These are phyloP conservation scores for Luvunga scandens DNA, from an alignment of 345 rosid species.

Conservation along the genomic window DNA sequence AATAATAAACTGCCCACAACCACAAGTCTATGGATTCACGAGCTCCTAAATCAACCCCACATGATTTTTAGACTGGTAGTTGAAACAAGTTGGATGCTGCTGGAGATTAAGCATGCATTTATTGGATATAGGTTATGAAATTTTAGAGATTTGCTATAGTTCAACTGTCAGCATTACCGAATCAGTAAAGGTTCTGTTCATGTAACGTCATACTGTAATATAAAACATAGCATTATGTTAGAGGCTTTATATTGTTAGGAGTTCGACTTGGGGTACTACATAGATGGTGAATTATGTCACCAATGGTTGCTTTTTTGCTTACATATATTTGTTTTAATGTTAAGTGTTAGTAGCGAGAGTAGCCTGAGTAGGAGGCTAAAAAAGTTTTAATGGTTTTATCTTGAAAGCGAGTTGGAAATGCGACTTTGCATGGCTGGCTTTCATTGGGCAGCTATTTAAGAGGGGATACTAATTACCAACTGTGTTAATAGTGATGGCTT, in stretches of 20 bases:
- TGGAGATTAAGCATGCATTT: neutral
- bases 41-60: conserved; percentile 1
- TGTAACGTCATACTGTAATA: too few species aligned
- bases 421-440: neutral
- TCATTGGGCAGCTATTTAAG: neutral
- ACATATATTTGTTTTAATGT: too few species aligned
- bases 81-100: neutral
- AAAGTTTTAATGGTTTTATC: too few species aligned
- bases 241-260: too few species aligned
- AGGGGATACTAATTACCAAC: neutral
- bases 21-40: conserved; percentile 7
- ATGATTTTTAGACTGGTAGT: neutral
- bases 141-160: neutral
- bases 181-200: too few species aligned
- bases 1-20: neutral
- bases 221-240: too few species aligned
- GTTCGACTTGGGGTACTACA: too few species aligned
- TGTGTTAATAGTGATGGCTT: neutral
- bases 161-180: too few species aligned
- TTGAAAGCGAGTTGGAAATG: neutral
- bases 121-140: neutral
- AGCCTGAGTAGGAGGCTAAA: accelerated
- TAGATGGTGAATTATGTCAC: too few species aligned
- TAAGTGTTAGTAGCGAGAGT: too few species aligned
- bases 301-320: too few species aligned